phyloP scores from a whole-genome alignment of 2,329 filamentous ascomycete species.

The Colletotrichum paranaense region DNA sequence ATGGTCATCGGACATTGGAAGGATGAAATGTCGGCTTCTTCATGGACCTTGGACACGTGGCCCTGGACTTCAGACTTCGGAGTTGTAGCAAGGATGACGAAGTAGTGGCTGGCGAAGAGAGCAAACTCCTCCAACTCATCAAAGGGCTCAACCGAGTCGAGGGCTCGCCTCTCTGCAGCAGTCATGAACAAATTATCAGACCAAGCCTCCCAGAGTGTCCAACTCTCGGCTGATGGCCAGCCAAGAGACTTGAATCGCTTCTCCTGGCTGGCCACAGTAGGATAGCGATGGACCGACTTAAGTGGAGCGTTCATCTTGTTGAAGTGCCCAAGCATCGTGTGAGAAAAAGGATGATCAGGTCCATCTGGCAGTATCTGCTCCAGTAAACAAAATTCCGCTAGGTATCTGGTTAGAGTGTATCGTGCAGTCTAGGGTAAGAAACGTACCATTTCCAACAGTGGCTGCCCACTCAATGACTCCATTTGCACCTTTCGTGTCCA shows the following conservation, averaged over 20 bases:
- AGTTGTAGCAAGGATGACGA: slow-evolving; percentile 75
- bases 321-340: slow-evolving; percentile 87
- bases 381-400: slow-evolving; percentile 84
- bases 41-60: slow-evolving; percentile 4
- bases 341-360: slow-evolving; percentile 82
- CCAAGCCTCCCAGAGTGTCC: slow-evolving; percentile 88
- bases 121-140: slow-evolving; percentile 98
- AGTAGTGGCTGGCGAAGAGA: slow-evolving; percentile 86
- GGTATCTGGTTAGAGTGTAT: slow-evolving; percentile 39
- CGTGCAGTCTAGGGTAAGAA: slow-evolving; percentile 3
- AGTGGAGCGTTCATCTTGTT: slow-evolving; percentile 82
- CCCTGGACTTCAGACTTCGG: background rate
- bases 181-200: slow-evolving; percentile 74
- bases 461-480: slow-evolving; percentile 83
- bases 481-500: slow-evolving; percentile 80
- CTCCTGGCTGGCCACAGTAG: slow-evolving; percentile 72
- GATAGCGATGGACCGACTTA: slow-evolving; percentile 79
- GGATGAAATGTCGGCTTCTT: background rate
- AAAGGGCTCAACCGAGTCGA: slow-evolving; percentile 84
- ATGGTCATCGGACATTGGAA: slow-evolving; percentile 43
- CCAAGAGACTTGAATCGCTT: slow-evolving; percentile 75
- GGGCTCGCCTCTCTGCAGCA: slow-evolving; percentile 64
- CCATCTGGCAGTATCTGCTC: slow-evolving; percentile 89
- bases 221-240: slow-evolving; percentile 72
- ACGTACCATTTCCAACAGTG: slow-evolving; percentile 72